Percentiles rank a stretch among this genome's conserved stretches.
phyloP scores from a whole-genome alignment of 2,329 filamentous ascomycete genomes.

The Verticillium klebahnii region DNA sequence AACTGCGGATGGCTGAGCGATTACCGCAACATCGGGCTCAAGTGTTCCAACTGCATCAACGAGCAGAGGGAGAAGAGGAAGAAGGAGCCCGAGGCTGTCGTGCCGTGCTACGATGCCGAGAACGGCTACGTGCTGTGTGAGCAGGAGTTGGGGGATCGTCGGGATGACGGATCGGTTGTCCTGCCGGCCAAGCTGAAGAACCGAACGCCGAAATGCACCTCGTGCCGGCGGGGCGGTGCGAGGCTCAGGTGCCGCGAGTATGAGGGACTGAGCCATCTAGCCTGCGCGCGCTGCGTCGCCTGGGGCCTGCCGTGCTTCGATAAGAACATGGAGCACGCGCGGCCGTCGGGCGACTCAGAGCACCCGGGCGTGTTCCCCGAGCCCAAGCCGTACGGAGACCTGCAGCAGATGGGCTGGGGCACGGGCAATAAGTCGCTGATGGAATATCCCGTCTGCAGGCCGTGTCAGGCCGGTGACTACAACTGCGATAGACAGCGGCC shows the following conservation, averaged over 20 bases:
- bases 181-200: neutral
- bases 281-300: conserved; percentile 9
- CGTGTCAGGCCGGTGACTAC: conserved; percentile 1
- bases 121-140: neutral
- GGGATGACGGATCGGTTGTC: neutral
- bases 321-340: neutral
- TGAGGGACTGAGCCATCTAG: neutral
- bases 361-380: neutral
- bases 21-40: neutral
- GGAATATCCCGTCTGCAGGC: conserved; percentile 4
- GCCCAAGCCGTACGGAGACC: conserved; percentile 3
- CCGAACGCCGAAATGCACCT: neutral
- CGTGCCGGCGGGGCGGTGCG: neutral
- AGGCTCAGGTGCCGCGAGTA: neutral
- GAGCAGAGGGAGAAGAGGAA: neutral
- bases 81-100: neutral
- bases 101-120: neutral
- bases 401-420: conserved; percentile 7
- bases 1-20: conserved; percentile 5
- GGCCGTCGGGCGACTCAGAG: neutral
- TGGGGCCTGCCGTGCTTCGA: conserved; percentile 11
- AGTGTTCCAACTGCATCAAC: neutral
- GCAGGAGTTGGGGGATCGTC: neutral
- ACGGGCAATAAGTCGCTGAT: neutral
- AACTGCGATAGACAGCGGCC: conserved; percentile 31